phyloP scores from a whole-genome alignment of 2,329 filamentous ascomycete genomes.

The Pseudogymnoascus destructans region DNA sequence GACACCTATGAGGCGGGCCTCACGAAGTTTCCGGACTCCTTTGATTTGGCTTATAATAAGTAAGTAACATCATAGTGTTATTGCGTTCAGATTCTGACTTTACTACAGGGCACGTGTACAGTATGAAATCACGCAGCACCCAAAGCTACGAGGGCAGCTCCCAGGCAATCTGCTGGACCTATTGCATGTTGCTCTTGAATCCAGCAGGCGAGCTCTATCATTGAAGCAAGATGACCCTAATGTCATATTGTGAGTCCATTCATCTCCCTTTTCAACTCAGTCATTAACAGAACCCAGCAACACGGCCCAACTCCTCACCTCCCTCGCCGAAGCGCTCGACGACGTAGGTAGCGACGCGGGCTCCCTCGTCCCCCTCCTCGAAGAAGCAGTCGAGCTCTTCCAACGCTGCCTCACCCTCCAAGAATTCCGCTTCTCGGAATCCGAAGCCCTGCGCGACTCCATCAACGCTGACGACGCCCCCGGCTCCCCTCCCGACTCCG shows the following conservation, averaged over 20 bases:
- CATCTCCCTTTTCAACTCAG: not conserved
- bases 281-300: conserved; percentile 32
- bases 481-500: conserved; percentile 27
- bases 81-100: not conserved
- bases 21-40: conserved; percentile 43
- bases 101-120: conserved; percentile 50
- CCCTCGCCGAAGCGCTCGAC: conserved; percentile 48
- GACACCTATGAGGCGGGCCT: conserved; percentile 53
- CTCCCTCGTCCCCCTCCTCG: conserved; percentile 32
- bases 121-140: conserved; percentile 56
- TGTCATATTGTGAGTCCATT: conserved; percentile 39
- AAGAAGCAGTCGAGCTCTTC: conserved; percentile 49
- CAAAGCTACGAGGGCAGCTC: conserved; percentile 46
- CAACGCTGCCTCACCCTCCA: conserved; percentile 42
- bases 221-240: conserved; percentile 52
- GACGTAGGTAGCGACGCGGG: conserved; percentile 33
- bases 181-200: conserved; percentile 46
- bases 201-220: conserved; percentile 47
- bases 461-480: conserved; percentile 20
- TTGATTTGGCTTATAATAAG: conserved; percentile 68
- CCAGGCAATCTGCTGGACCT: conserved; percentile 39
- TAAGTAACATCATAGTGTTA: conserved; percentile 27
- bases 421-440: conserved; percentile 34
- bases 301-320: conserved; percentile 54
- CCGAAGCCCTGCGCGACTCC: conserved; percentile 25